These are phyloP conservation scores for Fennellomyces sp. DNA, from an alignment of 371 early-diverging fungal genomes.

Conservation along the genomic window DNA sequence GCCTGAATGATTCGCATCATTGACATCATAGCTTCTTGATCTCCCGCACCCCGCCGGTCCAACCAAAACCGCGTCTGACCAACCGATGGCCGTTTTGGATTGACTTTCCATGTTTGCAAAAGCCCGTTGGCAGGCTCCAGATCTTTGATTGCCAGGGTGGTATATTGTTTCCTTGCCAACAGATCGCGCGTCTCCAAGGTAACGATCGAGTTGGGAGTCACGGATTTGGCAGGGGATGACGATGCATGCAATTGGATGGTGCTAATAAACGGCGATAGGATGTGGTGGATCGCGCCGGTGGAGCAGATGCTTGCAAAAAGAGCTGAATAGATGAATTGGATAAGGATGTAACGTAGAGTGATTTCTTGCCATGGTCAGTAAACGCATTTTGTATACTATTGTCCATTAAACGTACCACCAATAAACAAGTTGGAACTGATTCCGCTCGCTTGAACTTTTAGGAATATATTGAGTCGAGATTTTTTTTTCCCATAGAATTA, in stretches of 20 bases:
- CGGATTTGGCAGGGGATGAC: constrained; percentile 4
- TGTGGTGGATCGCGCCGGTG: constrained; percentile 45
- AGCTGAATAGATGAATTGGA: constrained; percentile 33
- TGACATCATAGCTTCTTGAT: constrained; percentile 35
- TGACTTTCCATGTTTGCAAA: constrained; percentile 42
- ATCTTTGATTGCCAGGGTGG: constrained; percentile 36
- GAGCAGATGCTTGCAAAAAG: constrained; percentile 46
- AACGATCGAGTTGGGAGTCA: constrained; percentile 41
- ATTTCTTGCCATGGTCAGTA: constrained; percentile 26
- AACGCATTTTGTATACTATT: background rate
- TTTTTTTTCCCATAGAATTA: background rate
- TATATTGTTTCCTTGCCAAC: constrained; percentile 28
- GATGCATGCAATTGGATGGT: constrained; percentile 30
- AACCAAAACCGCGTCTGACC: constrained; percentile 47
- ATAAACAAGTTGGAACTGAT: constrained; percentile 3
- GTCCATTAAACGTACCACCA: constrained; percentile 4
- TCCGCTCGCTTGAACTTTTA: constrained; percentile 26
- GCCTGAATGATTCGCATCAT: constrained; percentile 42
- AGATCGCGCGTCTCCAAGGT: constrained; percentile 48
- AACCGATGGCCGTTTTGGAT: constrained; percentile 13
- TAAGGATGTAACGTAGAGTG: constrained; percentile 28
- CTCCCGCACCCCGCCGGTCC: constrained; percentile 41
- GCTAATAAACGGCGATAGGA: constrained; percentile 48
- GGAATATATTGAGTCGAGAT: too few species aligned
- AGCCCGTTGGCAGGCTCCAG: constrained; percentile 25